Conservation (phyloP, 345 rosid species). For the Lagerstroemia speciosa region DNA sequence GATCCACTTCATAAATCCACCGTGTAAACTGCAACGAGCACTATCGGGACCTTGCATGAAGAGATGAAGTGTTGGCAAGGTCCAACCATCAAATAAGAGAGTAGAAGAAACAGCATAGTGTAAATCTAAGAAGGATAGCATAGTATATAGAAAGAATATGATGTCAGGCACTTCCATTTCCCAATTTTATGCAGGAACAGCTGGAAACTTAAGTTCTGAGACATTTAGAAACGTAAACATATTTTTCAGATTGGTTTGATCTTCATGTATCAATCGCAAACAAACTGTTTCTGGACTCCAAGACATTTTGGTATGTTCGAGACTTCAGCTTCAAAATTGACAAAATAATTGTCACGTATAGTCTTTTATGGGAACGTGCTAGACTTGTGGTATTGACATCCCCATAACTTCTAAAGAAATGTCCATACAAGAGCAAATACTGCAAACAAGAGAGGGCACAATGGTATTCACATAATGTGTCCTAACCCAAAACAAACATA, state of each 20-base stretch:
- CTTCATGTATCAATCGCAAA: background rate
- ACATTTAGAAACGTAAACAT: background rate
- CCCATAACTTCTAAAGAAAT: background rate
- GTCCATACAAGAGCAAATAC: conserved; percentile 58
- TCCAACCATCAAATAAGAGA: background rate
- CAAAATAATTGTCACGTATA: too few species aligned
- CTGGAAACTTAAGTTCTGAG: background rate
- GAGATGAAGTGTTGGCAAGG: background rate
- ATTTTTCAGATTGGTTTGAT: background rate
- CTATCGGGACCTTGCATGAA: conserved; percentile 97
- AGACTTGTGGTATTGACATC: background rate
- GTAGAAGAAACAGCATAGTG: background rate
- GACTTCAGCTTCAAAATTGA: too few species aligned
- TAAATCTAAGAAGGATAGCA: background rate
- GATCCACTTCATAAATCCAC: conserved; percentile 97
- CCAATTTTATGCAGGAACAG: background rate
- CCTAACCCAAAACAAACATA: background rate
- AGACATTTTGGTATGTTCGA: background rate
- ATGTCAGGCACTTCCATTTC: too few species aligned
- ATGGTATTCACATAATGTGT: background rate
- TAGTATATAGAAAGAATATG: background rate
- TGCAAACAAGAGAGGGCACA: conserved; percentile 14
- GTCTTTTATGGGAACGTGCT: background rate
- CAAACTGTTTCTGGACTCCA: background rate
- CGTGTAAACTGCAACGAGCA: conserved; percentile 95